Percentiles rank a stretch among this genome's conserved stretches.
These are phyloP conservation scores for Fusarium anthophilum DNA, from an alignment of 2,329 filamentous ascomycete genomes.

Conservation along the genomic window DNA sequence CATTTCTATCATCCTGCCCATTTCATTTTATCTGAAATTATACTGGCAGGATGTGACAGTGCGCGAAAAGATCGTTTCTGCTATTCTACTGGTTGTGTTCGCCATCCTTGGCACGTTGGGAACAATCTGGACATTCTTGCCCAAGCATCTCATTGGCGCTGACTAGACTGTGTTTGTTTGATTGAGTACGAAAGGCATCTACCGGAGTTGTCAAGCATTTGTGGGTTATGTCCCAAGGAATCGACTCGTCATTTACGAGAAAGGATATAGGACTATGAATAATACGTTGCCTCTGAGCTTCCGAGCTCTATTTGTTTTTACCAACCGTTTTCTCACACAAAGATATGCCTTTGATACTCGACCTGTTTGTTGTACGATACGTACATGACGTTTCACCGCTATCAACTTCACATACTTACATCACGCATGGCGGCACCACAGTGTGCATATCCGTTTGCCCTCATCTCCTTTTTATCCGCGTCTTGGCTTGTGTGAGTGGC, in stretches of 20 bases:
- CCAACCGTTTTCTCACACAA: too few relatives aligned
- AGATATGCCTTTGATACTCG: not conserved
- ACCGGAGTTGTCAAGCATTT: conserved; percentile 12
- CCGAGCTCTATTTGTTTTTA: not conserved
- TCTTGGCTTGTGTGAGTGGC: not conserved
- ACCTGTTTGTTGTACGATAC: not conserved
- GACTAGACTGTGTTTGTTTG: conserved; percentile 38
- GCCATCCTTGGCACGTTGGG: conserved; percentile 76
- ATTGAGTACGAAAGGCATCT: conserved; percentile 9
- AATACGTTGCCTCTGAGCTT: conserved; percentile 4
- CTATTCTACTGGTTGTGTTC: conserved; percentile 74
- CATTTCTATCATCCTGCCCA: conserved; percentile 89
- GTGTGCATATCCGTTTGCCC: not conserved
- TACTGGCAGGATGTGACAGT: conserved; percentile 77
- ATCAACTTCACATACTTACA: not conserved
- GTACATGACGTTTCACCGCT: not conserved
- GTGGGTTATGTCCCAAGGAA: not conserved
- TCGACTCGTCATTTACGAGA: not conserved
- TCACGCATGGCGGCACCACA: conserved; percentile 11
- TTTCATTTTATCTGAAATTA: conserved; percentile 90
- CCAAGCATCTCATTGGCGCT: conserved; percentile 75
- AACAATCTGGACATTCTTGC: conserved; percentile 89
- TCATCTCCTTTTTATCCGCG: not conserved
- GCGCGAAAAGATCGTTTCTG: conserved; percentile 73
- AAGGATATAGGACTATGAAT: conserved; percentile 8